A percentile compares a stretch with the other conserved stretches of the same genome.
These are phyloP conservation scores for Nematocida sp. DNA, from an alignment of 371 early-diverging fungal genomes.

Conservation along the genomic window DNA sequence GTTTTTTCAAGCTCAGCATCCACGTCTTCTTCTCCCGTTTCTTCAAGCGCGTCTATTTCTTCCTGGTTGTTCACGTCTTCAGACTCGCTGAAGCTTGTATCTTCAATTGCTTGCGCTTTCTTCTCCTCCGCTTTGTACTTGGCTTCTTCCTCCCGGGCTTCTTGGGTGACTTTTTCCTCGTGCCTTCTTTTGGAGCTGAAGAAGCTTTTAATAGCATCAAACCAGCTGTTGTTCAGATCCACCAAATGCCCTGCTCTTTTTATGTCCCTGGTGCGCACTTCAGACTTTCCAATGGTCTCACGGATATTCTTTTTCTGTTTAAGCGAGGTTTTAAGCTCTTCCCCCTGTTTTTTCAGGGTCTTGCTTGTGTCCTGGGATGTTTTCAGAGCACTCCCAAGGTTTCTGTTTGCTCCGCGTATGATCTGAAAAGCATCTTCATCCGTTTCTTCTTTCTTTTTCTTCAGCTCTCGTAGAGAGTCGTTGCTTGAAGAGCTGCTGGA, in stretches of 20 bases:
- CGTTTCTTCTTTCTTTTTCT: background rate
- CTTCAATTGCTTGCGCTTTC: background rate
- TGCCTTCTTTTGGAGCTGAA: slow-evolving; percentile 1
- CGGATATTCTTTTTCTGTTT: slow-evolving; percentile 27
- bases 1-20: slow-evolving; percentile 45
- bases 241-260: slow-evolving; percentile 6
- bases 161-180: background rate
- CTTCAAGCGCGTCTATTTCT: slow-evolving; percentile 12
- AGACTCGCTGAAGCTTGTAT: background rate
- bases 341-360: slow-evolving; percentile 19
- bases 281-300: slow-evolving; percentile 2
- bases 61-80: background rate
- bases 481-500: slow-evolving; percentile 32
- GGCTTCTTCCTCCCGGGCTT: background rate
- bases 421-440: slow-evolving; percentile 17
- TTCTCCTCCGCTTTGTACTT: background rate
- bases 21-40: slow-evolving; percentile 9
- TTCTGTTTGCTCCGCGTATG: slow-evolving; percentile 18
- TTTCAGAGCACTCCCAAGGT: slow-evolving; percentile 13
- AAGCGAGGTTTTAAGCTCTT: background rate
- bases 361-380: slow-evolving; percentile 42
- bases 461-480: background rate
- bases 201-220: slow-evolving; percentile 8
- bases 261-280: background rate
- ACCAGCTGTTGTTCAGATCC: slow-evolving; percentile 8